Conservation (phyloP, 2,329 filamentous ascomycete genomes). For the Knufia petricola region DNA sequence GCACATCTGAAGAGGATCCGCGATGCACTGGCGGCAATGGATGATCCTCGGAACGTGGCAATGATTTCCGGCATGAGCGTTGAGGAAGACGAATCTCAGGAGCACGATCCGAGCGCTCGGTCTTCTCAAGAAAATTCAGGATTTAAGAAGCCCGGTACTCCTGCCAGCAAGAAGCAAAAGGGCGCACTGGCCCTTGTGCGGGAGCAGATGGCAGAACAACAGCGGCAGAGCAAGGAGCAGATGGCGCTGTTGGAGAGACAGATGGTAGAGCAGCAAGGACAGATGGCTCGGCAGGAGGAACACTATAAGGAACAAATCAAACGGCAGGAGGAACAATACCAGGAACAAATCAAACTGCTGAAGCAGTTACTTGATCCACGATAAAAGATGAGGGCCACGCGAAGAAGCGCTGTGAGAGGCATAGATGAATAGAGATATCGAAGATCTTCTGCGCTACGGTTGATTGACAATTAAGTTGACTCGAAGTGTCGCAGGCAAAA, state of each 20-base stretch:
- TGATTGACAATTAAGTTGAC: no score
- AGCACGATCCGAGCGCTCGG: constrained; percentile 3
- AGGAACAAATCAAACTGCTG: neutral
- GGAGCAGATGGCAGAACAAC: neutral
- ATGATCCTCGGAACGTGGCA: neutral
- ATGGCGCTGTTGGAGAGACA: no score
- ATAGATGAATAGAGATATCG: no score
- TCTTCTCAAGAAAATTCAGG: neutral
- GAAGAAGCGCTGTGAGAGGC: no score
- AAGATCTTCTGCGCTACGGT: no score
- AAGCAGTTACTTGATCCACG: no score
- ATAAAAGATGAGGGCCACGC: no score
- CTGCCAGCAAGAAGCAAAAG: constrained; percentile 6
- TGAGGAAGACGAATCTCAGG: constrained; percentile 6
- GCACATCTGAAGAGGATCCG: constrained; percentile 8
- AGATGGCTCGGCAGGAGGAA: neutral
- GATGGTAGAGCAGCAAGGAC: neutral
- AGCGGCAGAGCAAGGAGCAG: neutral
- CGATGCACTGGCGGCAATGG: constrained; percentile 5
- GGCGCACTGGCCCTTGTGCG: neutral
- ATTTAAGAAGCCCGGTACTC: constrained; percentile 4
- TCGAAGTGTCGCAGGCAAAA: no score
- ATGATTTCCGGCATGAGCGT: constrained; percentile 5
- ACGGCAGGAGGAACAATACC: neutral
- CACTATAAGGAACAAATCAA: neutral